These are phyloP conservation scores for Plasmodium coatneyi DNA, from an alignment of 169 alveolate species.

Conservation along the genomic window DNA sequence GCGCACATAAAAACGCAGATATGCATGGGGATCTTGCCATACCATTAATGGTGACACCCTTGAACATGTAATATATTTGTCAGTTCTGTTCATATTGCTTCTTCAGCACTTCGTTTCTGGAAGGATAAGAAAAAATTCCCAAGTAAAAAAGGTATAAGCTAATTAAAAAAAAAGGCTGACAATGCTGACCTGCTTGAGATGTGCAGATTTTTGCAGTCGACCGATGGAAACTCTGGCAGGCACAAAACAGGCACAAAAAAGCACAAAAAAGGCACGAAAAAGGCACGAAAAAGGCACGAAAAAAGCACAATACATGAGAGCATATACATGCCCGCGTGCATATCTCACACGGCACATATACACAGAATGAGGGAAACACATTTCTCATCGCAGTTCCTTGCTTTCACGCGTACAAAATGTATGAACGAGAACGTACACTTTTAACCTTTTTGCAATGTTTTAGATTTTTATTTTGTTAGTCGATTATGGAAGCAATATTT, in stretches of 20 bases:
- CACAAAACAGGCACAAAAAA: constrained; percentile 1
- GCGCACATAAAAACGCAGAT: not conserved
- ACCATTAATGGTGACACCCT: not conserved
- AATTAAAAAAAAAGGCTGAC: not conserved
- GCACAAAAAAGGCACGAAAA: constrained; percentile 6
- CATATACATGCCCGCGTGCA: not conserved
- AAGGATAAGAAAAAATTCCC: not conserved
- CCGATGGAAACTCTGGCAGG: not conserved
- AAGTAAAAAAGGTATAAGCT: not conserved
- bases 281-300: not conserved
- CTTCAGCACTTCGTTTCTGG: not conserved
- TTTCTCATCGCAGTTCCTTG: not conserved
- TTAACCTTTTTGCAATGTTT: not conserved
- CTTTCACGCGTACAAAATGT: not conserved
- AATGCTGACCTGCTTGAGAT: not conserved
- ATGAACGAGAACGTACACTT: not conserved
- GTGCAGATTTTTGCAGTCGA: not conserved
- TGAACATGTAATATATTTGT: not conserved
- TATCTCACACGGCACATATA: not conserved
- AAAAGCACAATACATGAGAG: not conserved
- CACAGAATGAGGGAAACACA: not conserved
- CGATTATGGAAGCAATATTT: not conserved
- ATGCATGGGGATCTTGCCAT: not conserved
- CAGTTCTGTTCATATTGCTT: not conserved
- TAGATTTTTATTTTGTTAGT: not conserved